Conservation (phyloP, 1,284 basidiomycete genomes). For the Salmacisia buchloeana region DNA sequence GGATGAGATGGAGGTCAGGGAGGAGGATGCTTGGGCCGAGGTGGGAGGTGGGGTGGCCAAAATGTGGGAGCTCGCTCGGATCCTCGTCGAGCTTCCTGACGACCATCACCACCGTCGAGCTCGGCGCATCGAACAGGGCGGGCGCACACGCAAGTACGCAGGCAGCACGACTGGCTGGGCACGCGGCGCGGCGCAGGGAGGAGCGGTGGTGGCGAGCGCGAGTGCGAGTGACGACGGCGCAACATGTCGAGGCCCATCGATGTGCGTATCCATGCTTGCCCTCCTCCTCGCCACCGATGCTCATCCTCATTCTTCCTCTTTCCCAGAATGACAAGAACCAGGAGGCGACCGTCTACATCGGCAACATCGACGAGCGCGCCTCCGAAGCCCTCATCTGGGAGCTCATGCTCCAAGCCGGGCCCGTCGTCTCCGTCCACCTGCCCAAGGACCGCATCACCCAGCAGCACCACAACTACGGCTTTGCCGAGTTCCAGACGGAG, state of each 20-base stretch:
- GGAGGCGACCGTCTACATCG: conserved; percentile 54
- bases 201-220: background rate
- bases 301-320: background rate
- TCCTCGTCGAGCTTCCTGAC: too few relatives aligned
- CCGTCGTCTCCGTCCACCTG: conserved; percentile 75
- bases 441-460: conserved; percentile 99
- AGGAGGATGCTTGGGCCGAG: background rate
- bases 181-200: too few relatives aligned
- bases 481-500: conserved; percentile 96
- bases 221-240: background rate
- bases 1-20: background rate
- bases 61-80: too few relatives aligned
- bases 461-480: conserved; percentile 96
- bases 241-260: conserved; percentile 1
- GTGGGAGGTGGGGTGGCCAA: too few relatives aligned
- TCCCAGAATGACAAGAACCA: conserved; percentile 27
- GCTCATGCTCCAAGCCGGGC: conserved; percentile 95
- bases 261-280: background rate
- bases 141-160: too few relatives aligned
- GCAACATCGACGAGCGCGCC: conserved; percentile 91
- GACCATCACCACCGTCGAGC: too few relatives aligned
- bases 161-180: too few relatives aligned
- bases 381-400: conserved; percentile 95
- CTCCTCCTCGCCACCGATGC: background rate
- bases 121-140: too few relatives aligned